Conservation (phyloP, 345 rosid genomes). For the Rubroshorea leprosula region DNA sequence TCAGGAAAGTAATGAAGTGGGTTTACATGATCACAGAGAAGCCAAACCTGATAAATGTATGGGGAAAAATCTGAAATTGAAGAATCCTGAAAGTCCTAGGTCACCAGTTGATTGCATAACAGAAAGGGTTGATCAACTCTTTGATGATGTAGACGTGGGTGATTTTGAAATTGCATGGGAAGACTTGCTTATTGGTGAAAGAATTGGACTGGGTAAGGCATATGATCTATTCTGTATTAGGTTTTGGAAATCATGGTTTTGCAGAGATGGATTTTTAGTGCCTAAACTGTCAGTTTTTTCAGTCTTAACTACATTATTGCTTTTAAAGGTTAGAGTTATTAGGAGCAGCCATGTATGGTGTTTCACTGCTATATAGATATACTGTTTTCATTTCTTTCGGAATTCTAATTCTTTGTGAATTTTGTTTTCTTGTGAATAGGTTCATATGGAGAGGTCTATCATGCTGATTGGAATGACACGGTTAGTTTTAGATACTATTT, state of each 20-base stretch:
- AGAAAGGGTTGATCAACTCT: conserved; percentile 53
- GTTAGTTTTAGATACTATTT: too few species aligned
- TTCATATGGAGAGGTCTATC: too few species aligned
- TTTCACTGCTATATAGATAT: too few species aligned
- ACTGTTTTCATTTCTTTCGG: too few species aligned
- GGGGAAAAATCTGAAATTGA: conserved; percentile 44
- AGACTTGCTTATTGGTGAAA: conserved; percentile 87
- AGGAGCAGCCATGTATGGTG: conserved; percentile 7
- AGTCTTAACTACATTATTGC: background rate
- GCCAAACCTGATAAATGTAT: conserved; percentile 44
- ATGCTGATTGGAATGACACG: too few species aligned
- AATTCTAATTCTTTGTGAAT: too few species aligned
- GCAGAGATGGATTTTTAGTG: background rate
- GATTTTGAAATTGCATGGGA: conserved; percentile 99
- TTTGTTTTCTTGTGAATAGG: too few species aligned
- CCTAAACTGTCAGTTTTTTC: too few species aligned
- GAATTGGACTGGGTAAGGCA: conserved; percentile 93
- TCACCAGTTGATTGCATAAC: conserved; percentile 51
- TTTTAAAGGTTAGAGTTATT: background rate
- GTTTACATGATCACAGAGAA: conserved; percentile 41
- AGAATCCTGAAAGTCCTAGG: conserved; percentile 47
- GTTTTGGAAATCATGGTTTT: conserved; percentile 1
- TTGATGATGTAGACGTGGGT: conserved; percentile 90
- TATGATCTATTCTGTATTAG: background rate
- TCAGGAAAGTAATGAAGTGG: conserved; percentile 38